Evolutionary conservation across 208 protist species (phyloP).

Genomic region (Trypanosoma lewisi): DNA sequence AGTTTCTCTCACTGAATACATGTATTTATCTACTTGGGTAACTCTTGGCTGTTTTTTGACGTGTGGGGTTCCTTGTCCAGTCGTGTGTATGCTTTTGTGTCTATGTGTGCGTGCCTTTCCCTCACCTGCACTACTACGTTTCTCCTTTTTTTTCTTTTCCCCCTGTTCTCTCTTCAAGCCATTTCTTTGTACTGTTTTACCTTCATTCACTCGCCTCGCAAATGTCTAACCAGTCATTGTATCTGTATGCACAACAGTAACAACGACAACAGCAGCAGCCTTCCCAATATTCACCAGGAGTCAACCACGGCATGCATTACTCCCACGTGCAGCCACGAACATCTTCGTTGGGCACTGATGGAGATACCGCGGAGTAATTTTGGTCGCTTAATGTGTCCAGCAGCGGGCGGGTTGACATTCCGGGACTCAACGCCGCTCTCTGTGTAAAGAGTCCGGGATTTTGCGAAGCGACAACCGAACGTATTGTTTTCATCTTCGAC

Average conservation of each 20-base stretch:
- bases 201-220: neutral
- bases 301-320: neutral
- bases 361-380: constrained; percentile 77
- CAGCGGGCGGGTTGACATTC: constrained; percentile 66
- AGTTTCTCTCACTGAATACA: neutral
- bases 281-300: neutral
- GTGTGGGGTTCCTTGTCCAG: too few relatives aligned
- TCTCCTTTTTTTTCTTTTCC: neutral
- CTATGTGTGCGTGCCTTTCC: neutral
- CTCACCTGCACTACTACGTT: neutral
- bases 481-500: constrained; percentile 84
- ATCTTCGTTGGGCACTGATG: constrained; percentile 10
- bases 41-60: too few relatives aligned
- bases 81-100: too few relatives aligned
- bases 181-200: neutral
- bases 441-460: constrained; percentile 58
- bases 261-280: neutral
- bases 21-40: too few relatives aligned
- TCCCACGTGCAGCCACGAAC: neutral
- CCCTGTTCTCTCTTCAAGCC: neutral
- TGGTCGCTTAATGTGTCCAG: constrained; percentile 65
- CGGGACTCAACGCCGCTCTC: constrained; percentile 76
- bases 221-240: neutral
- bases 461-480: constrained; percentile 68
- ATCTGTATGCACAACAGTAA: neutral